These are phyloP conservation scores for Trypanosoma caninum DNA, from an alignment of 208 protist genomes.

Conservation along the genomic window DNA sequence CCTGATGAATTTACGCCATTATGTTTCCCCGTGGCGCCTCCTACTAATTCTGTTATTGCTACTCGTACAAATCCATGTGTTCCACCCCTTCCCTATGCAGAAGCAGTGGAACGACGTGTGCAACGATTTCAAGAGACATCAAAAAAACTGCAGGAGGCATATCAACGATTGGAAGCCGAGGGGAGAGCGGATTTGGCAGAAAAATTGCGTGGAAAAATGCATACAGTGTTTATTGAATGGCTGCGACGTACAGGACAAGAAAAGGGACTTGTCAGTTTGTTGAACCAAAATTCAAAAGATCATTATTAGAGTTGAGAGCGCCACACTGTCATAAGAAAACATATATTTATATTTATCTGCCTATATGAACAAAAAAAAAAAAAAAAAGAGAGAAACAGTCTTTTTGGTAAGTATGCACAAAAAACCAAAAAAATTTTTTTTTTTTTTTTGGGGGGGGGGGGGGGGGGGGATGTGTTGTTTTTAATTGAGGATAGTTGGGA, in stretches of 20 bases:
- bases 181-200: conserved; percentile 75
- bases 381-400: background rate
- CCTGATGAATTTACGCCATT: conserved; percentile 81
- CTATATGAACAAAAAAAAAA: background rate
- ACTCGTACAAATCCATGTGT: conserved; percentile 84
- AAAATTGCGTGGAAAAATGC: conserved; percentile 60
- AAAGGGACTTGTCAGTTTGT: conserved; percentile 58
- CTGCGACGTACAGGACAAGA: conserved; percentile 77
- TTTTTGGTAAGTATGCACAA: too few relatives aligned
- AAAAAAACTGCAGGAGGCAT: conserved; percentile 58
- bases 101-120: conserved; percentile 59
- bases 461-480: too few relatives aligned
- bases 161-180: conserved; percentile 51
- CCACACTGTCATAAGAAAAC: too few relatives aligned
- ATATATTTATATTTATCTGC: too few relatives aligned
- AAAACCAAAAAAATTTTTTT: background rate
- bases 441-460: background rate
- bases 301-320: conserved; percentile 10
- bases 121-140: conserved; percentile 76
- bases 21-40: conserved; percentile 67
- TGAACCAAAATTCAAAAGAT: conserved; percentile 28
- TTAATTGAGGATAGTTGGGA: too few relatives aligned
- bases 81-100: conserved; percentile 64
- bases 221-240: conserved; percentile 84
- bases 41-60: conserved; percentile 34